Base-by-base conservation (phyloP, 495 filamentous ascomycete species). In the Penicillium steckii region DNA sequence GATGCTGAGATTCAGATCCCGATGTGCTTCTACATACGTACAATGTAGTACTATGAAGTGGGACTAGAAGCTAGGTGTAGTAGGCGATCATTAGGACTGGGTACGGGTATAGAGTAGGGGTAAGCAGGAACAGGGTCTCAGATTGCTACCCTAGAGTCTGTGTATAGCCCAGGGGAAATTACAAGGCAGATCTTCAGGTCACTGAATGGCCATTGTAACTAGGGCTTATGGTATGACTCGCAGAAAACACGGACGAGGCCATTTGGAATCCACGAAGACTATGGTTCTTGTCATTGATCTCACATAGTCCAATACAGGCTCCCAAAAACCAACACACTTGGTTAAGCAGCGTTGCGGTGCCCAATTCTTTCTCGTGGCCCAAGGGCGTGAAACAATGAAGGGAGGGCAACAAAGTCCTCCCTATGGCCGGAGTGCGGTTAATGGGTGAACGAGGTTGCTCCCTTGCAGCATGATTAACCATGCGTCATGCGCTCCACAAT, bases 381-480 rank as follows among this genome's bases (percentile, higher is more conserved):
- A 55, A 46, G 51, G 53, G 49, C 40, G 30, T 26, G 23, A 53
- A 64, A 57, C 55, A 61, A 64, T 64, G 57, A 55, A 61, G 61
- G 61, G 57, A 50, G 51, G 25, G 33, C 9, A n/a, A 42, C 19
- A 22, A 41, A 8, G 37, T 5, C 19, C 43, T 51, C 48, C 51
- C 46, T 61, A 35, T 46, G 47, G 29, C n/a, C 44, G 35, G 44
- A 9, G 9, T 17, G 13, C 23, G 29, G 8, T 52, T 5, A 44
- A 45, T 40, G 50, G 49, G 33, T 37, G 2, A 8, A 32, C 30
- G n/a, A 27, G 18, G 25, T 27, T 25, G 41, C 48, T 55, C 61
- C 61, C 61, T 64, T 64, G 55, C 57, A 51, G 50, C 9, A 19
- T 43, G 42, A 50, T n/a, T 45, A 21, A 22, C 52, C 46, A 45